phyloP scores from a whole-genome alignment of 2,329 filamentous ascomycete genomes.

The Zymoseptoria brevis region DNA sequence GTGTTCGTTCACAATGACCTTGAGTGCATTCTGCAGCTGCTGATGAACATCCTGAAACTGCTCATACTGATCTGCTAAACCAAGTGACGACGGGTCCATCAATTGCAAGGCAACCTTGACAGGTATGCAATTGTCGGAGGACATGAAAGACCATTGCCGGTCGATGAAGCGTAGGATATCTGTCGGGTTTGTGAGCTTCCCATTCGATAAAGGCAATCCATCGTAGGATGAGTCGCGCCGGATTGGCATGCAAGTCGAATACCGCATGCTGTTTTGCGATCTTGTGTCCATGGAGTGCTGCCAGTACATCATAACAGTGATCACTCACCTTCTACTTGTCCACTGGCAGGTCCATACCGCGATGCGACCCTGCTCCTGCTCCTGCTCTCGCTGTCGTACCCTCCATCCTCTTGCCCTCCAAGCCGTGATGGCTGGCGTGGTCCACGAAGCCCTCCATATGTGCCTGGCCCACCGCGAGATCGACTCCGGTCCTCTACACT shows the following conservation, averaged over 20 bases:
- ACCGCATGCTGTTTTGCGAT: background rate
- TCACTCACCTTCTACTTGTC: conserved; percentile 36
- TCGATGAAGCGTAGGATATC: conserved; percentile 75
- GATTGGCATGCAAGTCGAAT: background rate
- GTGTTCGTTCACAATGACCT: conserved; percentile 94
- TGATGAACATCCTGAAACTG: conserved; percentile 77
- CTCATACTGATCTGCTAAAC: conserved; percentile 77
- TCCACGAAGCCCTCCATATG: conserved; percentile 25
- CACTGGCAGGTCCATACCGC: conserved; percentile 32
- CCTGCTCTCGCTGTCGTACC: conserved; percentile 29
- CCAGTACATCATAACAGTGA: background rate
- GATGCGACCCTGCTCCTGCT: conserved; percentile 24
- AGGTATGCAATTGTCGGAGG: conserved; percentile 76
- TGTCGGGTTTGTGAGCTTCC: conserved; percentile 16
- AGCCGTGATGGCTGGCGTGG: conserved; percentile 28
- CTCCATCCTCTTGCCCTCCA: conserved; percentile 37
- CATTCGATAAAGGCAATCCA: background rate
- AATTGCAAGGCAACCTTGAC: conserved; percentile 92
- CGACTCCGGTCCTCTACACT: conserved; percentile 30
- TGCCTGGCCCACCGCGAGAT: conserved; percentile 26
- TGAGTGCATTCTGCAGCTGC: conserved; percentile 86
- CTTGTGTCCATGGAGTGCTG: background rate
- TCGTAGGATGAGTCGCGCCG: background rate
- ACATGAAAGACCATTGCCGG: conserved; percentile 87
- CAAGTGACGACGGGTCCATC: conserved; percentile 87